These are phyloP conservation scores for Elsinoe perseae DNA, from an alignment of 2,329 filamentous ascomycete species.

Conservation along the genomic window DNA sequence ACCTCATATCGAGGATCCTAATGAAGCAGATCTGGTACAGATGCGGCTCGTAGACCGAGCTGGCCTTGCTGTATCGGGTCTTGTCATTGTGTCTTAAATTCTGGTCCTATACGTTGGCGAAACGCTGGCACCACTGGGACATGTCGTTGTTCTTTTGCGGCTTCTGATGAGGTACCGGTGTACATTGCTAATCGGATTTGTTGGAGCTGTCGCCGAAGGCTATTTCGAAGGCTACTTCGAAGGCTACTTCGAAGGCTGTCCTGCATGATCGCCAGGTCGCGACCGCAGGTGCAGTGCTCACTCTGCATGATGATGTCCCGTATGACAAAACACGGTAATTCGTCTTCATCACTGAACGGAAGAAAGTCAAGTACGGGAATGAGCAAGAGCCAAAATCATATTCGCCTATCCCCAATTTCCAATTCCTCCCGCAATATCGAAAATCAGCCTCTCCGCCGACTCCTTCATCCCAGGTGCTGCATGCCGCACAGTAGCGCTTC, in stretches of 20 bases:
- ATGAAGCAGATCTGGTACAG: background rate
- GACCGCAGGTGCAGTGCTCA: background rate
- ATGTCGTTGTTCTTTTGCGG: background rate
- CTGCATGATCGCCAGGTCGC: conserved; percentile 4
- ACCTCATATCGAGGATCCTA: background rate
- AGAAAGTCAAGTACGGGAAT: background rate
- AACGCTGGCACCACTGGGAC: conserved; percentile 14
- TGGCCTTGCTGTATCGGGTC: background rate
- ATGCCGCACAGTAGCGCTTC: background rate
- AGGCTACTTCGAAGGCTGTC: too few species aligned
- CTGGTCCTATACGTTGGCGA: conserved; percentile 3
- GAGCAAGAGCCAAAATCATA: background rate
- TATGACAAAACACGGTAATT: background rate
- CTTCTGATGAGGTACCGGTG: background rate
- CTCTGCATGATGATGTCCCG: background rate
- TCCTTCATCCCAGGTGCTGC: conserved; percentile 1
- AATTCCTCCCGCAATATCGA: background rate
- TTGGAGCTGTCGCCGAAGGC: background rate
- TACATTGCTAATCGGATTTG: background rate
- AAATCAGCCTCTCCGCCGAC: background rate
- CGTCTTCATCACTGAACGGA: background rate
- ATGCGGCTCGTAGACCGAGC: conserved; percentile 6
- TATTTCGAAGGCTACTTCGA: too few species aligned
- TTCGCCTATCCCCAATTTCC: background rate
- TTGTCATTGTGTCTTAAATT: background rate